Conservation (phyloP, 129 eudicot species). For the Centaurea solstitialis region DNA sequence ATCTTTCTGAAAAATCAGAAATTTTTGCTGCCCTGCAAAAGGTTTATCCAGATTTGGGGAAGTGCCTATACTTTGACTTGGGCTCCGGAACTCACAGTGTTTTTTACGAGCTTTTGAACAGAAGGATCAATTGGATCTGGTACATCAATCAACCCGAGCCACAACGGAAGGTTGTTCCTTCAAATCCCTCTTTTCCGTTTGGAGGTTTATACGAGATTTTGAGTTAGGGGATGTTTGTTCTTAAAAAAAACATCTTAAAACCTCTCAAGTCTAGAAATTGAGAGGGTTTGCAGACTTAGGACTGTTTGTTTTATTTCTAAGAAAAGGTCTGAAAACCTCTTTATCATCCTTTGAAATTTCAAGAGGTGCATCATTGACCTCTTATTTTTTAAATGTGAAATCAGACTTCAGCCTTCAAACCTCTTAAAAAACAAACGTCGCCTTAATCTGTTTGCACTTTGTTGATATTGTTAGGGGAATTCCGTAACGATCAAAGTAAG, state of each 20-base stretch:
- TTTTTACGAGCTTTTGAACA: conserved; percentile 74
- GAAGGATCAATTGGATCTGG: conserved; percentile 89
- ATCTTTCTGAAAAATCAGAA: conserved; percentile 59
- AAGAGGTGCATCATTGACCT: no score
- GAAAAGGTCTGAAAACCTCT: no score
- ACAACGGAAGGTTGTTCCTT: conserved; percentile 55
- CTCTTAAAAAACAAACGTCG: no score
- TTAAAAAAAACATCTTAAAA: no score
- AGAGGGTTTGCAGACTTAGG: no score
- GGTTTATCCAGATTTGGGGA: conserved; percentile 78
- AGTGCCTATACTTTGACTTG: conserved; percentile 75
- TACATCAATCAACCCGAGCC: conserved; percentile 89
- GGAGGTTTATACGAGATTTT: background rate
- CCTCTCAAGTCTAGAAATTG: no score
- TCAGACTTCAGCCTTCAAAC: no score
- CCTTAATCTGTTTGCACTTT: background rate
- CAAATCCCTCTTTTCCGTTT: background rate
- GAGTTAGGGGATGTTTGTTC: no score
- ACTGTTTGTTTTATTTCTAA: no score
- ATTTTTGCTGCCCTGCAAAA: conserved; percentile 38
- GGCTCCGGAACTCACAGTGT: conserved; percentile 58
- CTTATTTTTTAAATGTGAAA: no score
- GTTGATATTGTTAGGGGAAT: conserved; percentile 51
- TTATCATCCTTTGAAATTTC: no score
- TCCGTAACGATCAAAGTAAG: conserved; percentile 84